Conservation (phyloP, 1,284 basidiomycete genomes). For the Hymenochaete sp. region DNA sequence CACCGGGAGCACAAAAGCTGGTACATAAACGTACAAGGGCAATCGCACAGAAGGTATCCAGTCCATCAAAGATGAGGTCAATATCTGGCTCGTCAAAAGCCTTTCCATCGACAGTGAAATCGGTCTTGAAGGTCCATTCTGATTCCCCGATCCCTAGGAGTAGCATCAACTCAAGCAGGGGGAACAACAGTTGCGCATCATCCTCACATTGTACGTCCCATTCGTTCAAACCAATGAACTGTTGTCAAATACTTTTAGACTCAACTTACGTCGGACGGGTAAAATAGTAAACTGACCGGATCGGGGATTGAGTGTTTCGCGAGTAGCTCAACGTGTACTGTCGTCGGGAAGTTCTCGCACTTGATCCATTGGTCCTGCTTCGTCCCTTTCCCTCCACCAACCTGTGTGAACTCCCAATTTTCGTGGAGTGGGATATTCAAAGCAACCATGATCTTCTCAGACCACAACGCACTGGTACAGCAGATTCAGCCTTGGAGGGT, state of each 20-base stretch:
- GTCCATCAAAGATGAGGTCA: slow-evolving; percentile 79
- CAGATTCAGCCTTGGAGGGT: too few relatives aligned
- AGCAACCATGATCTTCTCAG: too few relatives aligned
- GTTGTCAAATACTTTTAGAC: slow-evolving; percentile 1
- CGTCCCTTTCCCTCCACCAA: slow-evolving; percentile 51
- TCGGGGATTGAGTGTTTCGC: slow-evolving; percentile 67
- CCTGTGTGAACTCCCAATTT: slow-evolving; percentile 62
- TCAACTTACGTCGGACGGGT: not conserved
- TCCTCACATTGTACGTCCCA: slow-evolving; percentile 78
- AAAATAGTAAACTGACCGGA: slow-evolving; percentile 43
- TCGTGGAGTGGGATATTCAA: slow-evolving; percentile 23
- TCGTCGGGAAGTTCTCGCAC: slow-evolving; percentile 64
- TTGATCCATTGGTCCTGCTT: slow-evolving; percentile 58
- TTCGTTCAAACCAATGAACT: slow-evolving; percentile 73
- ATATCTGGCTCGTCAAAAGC: slow-evolving; percentile 41
- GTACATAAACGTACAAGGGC: slow-evolving; percentile 43
- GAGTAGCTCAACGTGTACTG: slow-evolving; percentile 78
- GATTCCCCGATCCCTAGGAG: slow-evolving; percentile 75
- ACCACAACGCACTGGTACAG: too few relatives aligned
- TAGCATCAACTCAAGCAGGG: not conserved
- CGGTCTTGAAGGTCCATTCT: slow-evolving; percentile 77
- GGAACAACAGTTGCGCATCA: slow-evolving; percentile 8
- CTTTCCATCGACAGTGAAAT: slow-evolving; percentile 43
- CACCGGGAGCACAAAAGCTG: not conserved
- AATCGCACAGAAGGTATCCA: slow-evolving; percentile 78